Evolutionary conservation across 1,139 yeast genomes (phyloP).

Genomic region (Protomyces arabidopsidicola): DNA sequence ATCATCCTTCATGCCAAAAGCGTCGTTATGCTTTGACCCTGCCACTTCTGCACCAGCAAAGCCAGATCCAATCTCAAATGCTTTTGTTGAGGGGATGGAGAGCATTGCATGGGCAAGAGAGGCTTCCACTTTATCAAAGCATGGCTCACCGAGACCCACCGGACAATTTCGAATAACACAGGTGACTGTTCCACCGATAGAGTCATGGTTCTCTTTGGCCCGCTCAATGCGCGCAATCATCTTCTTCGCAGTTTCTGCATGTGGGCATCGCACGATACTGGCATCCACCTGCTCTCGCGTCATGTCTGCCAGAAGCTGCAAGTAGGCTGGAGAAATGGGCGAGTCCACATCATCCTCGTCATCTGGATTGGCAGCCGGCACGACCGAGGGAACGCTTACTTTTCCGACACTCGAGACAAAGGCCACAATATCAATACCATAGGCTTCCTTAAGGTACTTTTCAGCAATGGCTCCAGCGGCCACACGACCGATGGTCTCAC

Average conservation of each 20-base stretch:
- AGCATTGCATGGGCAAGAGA: conserved; percentile 94
- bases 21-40: conserved; percentile 91
- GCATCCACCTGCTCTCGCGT: conserved; percentile 86
- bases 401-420: conserved; percentile 89
- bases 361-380: conserved; percentile 27
- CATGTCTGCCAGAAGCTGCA: conserved; percentile 61
- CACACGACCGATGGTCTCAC: conserved; percentile 97
- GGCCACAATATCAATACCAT: conserved; percentile 89
- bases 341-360: conserved; percentile 56
- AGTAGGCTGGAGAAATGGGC: conserved; percentile 61
- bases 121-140: conserved; percentile 94
- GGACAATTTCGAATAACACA: conserved; percentile 95
- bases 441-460: conserved; percentile 69
- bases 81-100: conserved; percentile 95
- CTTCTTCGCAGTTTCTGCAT: conserved; percentile 58
- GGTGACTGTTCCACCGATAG: conserved; percentile 96
- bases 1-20: conserved; percentile 46
- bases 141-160: conserved; percentile 93
- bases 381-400: conserved; percentile 38
- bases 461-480: conserved; percentile 99
- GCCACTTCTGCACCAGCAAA: conserved; percentile 83
- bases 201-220: conserved; percentile 80
- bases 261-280: conserved; percentile 95
- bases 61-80: conserved; percentile 95
- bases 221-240: conserved; percentile 86